Evolutionary conservation across 139 green algal genomes (phyloP).

Genomic region (Raphidocelis subcapitata): DNA sequence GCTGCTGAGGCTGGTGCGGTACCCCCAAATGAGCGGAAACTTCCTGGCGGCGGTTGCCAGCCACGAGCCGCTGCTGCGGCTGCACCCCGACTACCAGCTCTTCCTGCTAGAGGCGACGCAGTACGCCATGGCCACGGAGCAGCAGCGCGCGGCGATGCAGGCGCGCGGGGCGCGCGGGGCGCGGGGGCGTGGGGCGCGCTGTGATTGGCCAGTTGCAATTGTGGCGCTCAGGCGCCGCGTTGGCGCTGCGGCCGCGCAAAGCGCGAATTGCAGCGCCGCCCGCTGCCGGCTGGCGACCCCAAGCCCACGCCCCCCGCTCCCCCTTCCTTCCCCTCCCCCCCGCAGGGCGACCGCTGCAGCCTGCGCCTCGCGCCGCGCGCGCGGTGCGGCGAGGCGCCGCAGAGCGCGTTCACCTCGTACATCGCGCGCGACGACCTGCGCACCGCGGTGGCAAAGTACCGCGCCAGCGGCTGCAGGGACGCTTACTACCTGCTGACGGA

Average conservation of each 20-base stretch:
- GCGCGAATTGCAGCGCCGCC: too few relatives aligned
- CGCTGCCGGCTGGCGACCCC: too few relatives aligned
- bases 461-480: slow-evolving; percentile 22
- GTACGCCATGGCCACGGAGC: slow-evolving; percentile 10
- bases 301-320: too few relatives aligned
- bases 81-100: background rate
- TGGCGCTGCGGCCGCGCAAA: too few relatives aligned
- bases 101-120: slow-evolving; percentile 28
- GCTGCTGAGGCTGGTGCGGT: slow-evolving; percentile 17
- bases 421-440: slow-evolving; percentile 23
- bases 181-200: too few relatives aligned
- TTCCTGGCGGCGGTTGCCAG: slow-evolving; percentile 16
- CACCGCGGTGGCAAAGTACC: slow-evolving; percentile 30
- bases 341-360: too few relatives aligned
- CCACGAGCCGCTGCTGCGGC: slow-evolving; percentile 12
- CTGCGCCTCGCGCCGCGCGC: background rate
- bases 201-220: too few relatives aligned
- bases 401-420: slow-evolving; percentile 22
- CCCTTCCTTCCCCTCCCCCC: too few relatives aligned
- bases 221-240: too few relatives aligned
- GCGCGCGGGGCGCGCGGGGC: background rate
- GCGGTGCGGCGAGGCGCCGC: background rate
- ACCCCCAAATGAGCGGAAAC: slow-evolving; percentile 29
- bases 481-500: slow-evolving; percentile 33
- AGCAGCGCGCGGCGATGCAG: slow-evolving; percentile 20